These are phyloP conservation scores for Monascus purpureus DNA, from an alignment of 495 filamentous ascomycete species.

Conservation along the genomic window DNA sequence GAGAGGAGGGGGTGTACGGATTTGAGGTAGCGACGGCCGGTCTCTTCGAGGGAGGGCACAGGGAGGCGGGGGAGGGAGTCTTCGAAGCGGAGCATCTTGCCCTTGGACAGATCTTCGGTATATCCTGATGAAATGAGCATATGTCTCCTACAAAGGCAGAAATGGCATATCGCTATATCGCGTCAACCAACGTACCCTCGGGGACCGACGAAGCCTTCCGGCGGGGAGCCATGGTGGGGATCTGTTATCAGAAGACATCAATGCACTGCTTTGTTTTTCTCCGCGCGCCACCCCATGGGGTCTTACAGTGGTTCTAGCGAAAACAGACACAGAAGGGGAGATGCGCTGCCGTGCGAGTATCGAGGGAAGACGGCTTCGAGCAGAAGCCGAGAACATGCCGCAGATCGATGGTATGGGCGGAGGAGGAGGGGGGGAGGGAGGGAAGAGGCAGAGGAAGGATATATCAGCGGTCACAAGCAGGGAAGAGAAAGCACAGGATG, in stretches of 20 bases:
- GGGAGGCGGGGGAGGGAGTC: constrained; percentile 85
- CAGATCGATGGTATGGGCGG: constrained; percentile 4
- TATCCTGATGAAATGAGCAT: constrained; percentile 45
- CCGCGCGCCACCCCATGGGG: too few relatives aligned
- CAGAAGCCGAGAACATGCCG: constrained; percentile 35
- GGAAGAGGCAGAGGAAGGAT: constrained; percentile 4
- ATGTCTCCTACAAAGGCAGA: neutral
- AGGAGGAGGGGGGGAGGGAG: constrained; percentile 4
- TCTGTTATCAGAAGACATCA: constrained; percentile 13
- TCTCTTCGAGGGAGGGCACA: constrained; percentile 90
- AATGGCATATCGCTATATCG: constrained; percentile 8
- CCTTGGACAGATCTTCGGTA: constrained; percentile 80
- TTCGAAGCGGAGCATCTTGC: constrained; percentile 89
- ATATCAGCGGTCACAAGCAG: constrained; percentile 1
- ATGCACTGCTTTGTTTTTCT: neutral
- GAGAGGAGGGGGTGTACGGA: constrained; percentile 74
- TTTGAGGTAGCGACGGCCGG: constrained; percentile 79
- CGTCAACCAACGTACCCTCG: constrained; percentile 24
- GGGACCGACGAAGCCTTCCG: constrained; percentile 33
- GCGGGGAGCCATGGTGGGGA: constrained; percentile 28
- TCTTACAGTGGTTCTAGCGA: constrained; percentile 23
- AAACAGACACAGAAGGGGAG: constrained; percentile 23
- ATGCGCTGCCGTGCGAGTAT: constrained; percentile 26
- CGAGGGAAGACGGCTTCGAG: constrained; percentile 31
- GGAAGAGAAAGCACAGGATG: constrained; percentile 4